Conservation (phyloP, 164 flowering plant species). For the Macadamia integrifolia region DNA sequence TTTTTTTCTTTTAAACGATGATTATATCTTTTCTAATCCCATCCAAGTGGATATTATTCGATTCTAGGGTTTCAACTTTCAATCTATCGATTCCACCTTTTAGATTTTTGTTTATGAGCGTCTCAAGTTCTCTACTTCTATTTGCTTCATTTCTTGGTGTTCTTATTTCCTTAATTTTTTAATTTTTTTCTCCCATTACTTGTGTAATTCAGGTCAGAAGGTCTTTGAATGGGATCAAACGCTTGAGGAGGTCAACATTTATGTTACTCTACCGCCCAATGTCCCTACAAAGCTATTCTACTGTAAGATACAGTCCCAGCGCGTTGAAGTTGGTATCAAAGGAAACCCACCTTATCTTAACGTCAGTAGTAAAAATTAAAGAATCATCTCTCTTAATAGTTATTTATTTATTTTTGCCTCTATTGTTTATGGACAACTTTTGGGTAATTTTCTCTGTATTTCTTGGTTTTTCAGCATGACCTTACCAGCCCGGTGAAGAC, state of each 20-base stretch:
- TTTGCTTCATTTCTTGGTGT: background rate
- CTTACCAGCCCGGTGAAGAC: conserved; percentile 68
- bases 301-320: conserved; percentile 72
- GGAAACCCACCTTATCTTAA: conserved; percentile 87
- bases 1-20: background rate
- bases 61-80: background rate
- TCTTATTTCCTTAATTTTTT: background rate
- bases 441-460: background rate
- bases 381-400: background rate
- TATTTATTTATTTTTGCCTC: background rate
- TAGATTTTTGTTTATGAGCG: background rate
- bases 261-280: conserved; percentile 72
- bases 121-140: background rate
- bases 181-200: background rate
- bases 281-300: conserved; percentile 65
- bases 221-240: conserved; percentile 99
- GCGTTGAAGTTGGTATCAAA: conserved; percentile 82
- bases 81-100: background rate
- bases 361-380: conserved; percentile 25
- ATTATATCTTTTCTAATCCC: background rate
- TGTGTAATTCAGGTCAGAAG: conserved; percentile 48
- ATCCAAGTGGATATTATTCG: background rate
- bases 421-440: background rate
- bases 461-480: conserved; percentile 59
- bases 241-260: conserved; percentile 86